A percentile compares a stretch with the other conserved stretches of the same genome.
phyloP scores from a whole-genome alignment of 139 green algal species.

The Picochlorum sp. region DNA sequence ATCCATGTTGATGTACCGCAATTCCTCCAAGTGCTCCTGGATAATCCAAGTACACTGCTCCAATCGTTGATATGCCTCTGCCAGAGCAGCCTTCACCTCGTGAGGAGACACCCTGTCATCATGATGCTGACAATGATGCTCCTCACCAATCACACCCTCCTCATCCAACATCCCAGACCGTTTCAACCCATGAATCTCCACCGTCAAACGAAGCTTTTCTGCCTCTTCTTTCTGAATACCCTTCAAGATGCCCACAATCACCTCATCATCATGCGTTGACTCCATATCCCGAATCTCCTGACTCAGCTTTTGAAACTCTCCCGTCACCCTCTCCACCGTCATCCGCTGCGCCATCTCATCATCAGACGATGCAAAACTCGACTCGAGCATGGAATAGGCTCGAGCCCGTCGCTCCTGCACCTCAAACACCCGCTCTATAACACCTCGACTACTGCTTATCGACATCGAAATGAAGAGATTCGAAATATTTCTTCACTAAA shows the following conservation, averaged over 20 bases:
- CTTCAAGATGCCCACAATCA: conserved; percentile 1
- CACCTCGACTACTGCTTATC: conserved; percentile 2
- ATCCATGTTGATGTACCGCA: conserved; percentile 1
- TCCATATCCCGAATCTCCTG: not conserved
- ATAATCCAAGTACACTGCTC: not conserved
- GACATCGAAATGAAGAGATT: conserved; percentile 3
- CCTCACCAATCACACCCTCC: not conserved
- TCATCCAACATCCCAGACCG: conserved; percentile 1
- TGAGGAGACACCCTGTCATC: not conserved
- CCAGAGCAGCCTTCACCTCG: not conserved
- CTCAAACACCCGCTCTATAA: not conserved
- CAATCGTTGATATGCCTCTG: not conserved
- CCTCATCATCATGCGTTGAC: not conserved
- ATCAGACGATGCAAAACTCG: not conserved
- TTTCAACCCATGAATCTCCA: conserved; percentile 2
- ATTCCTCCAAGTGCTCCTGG: not conserved
- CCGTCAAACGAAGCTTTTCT: conserved; percentile 11
- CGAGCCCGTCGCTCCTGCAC: not conserved
- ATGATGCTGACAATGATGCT: not conserved
- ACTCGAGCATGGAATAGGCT: not conserved
- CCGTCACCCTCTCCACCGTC: not conserved
- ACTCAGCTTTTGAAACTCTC: conserved; percentile 1
- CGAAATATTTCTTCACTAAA: conserved; percentile 4
- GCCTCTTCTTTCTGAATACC: conserved; percentile 1
- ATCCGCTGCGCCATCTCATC: not conserved